Evolutionary conservation across 1,284 basidiomycete genomes (phyloP).

Genomic region (Ustilago vetiveriae): DNA sequence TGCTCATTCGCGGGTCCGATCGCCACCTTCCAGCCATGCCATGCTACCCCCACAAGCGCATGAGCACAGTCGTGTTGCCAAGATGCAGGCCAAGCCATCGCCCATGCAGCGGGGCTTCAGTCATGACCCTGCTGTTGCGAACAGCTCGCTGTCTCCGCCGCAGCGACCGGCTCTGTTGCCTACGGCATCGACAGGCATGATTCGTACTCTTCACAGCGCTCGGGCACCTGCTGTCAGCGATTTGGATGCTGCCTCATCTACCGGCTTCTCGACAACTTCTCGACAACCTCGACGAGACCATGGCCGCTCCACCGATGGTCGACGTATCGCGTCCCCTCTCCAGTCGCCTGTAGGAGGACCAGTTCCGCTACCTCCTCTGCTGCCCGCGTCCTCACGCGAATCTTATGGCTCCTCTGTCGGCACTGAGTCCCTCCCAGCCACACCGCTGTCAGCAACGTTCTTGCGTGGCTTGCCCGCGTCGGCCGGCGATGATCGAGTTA

Average conservation of each 20-base stretch:
- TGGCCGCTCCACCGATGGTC: too few species aligned
- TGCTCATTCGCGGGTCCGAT: background rate
- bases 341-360: conserved; percentile 18
- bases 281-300: conserved; percentile 6
- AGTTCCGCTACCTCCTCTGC: conserved; percentile 22
- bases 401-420: conserved; percentile 34
- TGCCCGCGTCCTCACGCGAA: conserved; percentile 28
- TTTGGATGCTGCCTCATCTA: conserved; percentile 30
- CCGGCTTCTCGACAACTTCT: conserved; percentile 23
- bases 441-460: conserved; percentile 39
- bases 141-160: conserved; percentile 8
- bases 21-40: conserved; percentile 3
- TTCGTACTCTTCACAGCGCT: conserved; percentile 13
- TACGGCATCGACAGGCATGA: conserved; percentile 19
- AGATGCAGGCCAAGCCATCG: conserved; percentile 15
- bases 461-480: conserved; percentile 17
- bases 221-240: conserved; percentile 11
- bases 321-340: conserved; percentile 20
- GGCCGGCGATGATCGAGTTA: conserved; percentile 7
- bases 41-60: conserved; percentile 8
- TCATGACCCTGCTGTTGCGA: conserved; percentile 18
- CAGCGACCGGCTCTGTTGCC: conserved; percentile 26
- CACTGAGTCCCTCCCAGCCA: conserved; percentile 37
- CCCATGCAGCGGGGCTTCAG: conserved; percentile 27
- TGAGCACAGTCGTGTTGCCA: conserved; percentile 13